These are phyloP conservation scores for Corchorus olitorius DNA, from an alignment of 345 rosid species.

Conservation along the genomic window DNA sequence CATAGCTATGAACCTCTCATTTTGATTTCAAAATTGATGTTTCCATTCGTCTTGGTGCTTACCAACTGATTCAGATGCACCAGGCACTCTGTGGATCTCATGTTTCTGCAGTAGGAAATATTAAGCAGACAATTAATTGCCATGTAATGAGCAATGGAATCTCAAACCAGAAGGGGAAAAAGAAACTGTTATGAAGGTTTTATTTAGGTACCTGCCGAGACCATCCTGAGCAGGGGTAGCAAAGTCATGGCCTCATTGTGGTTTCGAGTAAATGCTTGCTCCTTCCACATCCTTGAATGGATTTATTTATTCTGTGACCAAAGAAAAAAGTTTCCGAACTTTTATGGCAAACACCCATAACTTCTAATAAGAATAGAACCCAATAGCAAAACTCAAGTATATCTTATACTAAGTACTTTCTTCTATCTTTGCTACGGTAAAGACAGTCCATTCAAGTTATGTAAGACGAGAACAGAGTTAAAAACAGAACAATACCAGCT, in stretches of 20 bases:
- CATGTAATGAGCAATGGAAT: neutral
- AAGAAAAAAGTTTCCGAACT: neutral
- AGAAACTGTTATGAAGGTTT: neutral
- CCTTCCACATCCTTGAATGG: conserved; percentile 3
- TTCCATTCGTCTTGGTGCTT: neutral
- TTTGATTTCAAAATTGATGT: neutral
- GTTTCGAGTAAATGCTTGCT: neutral
- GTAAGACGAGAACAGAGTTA: neutral
- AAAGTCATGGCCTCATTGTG: neutral
- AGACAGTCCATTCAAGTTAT: neutral
- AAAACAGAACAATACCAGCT: neutral
- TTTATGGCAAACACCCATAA: neutral
- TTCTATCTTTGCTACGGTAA: neutral
- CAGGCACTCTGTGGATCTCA: neutral
- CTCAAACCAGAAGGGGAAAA: neutral
- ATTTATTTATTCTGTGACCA: neutral
- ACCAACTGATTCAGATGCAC: neutral
- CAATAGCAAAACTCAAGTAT: neutral
- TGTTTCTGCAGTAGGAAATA: neutral
- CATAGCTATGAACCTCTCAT: neutral
- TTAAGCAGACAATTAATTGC: neutral
- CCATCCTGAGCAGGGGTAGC: neutral
- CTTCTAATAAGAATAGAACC: neutral
- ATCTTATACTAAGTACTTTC: neutral
- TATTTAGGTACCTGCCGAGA: neutral